These are phyloP conservation scores for Grosmannia penicillata DNA, from an alignment of 2,329 filamentous ascomycete genomes.

Conservation along the genomic window DNA sequence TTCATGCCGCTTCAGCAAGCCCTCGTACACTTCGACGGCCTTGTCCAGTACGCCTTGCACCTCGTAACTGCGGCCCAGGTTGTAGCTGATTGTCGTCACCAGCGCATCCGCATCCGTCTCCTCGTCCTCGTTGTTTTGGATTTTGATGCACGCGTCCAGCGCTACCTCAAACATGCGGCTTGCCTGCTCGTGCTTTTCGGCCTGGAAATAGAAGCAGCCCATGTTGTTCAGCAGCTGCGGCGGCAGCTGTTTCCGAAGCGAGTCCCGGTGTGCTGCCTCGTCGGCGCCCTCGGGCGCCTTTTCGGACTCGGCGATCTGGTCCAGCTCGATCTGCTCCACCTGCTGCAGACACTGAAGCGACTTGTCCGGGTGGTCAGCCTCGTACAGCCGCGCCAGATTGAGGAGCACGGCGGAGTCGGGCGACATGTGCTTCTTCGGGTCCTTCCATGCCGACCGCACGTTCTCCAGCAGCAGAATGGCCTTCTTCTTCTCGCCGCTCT, in stretches of 20 bases:
- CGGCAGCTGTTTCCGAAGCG: constrained; percentile 63
- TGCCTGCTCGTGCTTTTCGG: constrained; percentile 65
- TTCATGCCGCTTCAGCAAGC: constrained; percentile 66
- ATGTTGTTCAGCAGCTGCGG: constrained; percentile 95
- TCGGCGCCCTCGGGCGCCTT: constrained; percentile 45
- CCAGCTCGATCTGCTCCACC: constrained; percentile 79
- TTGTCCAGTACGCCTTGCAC: constrained; percentile 66
- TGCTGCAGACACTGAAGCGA: constrained; percentile 83
- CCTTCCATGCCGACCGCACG: constrained; percentile 81
- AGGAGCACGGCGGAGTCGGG: constrained; percentile 80
- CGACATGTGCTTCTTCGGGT: constrained; percentile 67
- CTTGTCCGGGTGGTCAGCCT: constrained; percentile 72
- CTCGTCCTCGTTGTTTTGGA: constrained; percentile 54
- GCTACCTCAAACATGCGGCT: constrained; percentile 87
- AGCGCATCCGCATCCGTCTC: constrained; percentile 74
- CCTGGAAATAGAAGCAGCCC: constrained; percentile 85
- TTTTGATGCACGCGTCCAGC: constrained; percentile 70
- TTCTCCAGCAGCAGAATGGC: constrained; percentile 72
- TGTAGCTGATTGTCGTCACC: constrained; percentile 93
- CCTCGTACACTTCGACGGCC: constrained; percentile 78
- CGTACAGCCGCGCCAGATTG: constrained; percentile 84
- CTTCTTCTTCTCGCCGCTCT: constrained; percentile 70
- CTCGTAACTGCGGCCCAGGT: constrained; percentile 87
- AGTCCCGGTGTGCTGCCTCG: constrained; percentile 41
- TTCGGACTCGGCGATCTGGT: constrained; percentile 59